Evolutionary conservation across 2,329 filamentous ascomycete species (phyloP).

Genomic region (Aciculosporium take): DNA sequence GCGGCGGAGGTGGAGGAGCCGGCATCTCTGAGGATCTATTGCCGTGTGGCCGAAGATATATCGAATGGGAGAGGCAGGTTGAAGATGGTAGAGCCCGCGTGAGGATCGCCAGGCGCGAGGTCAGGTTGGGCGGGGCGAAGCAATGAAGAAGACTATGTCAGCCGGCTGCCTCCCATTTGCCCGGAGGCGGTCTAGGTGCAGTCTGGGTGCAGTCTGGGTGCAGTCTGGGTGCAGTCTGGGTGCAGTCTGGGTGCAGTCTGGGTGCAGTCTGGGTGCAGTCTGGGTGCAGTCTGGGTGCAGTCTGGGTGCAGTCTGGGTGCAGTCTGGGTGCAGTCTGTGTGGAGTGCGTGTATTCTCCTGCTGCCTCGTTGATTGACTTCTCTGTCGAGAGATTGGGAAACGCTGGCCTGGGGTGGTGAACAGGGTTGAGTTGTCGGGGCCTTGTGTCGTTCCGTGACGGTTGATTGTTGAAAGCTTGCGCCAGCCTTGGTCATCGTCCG

Average conservation of each 20-base stretch:
- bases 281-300: no score
- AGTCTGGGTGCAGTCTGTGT: no score
- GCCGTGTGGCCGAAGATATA: not conserved
- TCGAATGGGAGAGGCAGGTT: not conserved
- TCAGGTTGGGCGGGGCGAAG: slow-evolving; percentile 1
- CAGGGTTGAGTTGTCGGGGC: not conserved
- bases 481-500: slow-evolving; percentile 10
- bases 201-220: no score
- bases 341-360: no score
- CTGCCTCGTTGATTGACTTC: no score
- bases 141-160: not conserved
- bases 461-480: slow-evolving; percentile 5
- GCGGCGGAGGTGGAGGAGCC: slow-evolving; percentile 53
- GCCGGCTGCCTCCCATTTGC: not conserved
- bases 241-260: no score
- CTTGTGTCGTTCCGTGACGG: not conserved
- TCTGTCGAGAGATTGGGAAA: not conserved
- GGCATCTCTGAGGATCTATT: slow-evolving; percentile 14
- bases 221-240: no score
- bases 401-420: not conserved
- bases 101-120: not conserved
- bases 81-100: not conserved
- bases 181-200: no score
- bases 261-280: no score
- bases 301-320: no score